Base-by-base conservation (phyloP, 176 grass and related monocot genomes). In the Hsuehochloa calcarea region DNA sequence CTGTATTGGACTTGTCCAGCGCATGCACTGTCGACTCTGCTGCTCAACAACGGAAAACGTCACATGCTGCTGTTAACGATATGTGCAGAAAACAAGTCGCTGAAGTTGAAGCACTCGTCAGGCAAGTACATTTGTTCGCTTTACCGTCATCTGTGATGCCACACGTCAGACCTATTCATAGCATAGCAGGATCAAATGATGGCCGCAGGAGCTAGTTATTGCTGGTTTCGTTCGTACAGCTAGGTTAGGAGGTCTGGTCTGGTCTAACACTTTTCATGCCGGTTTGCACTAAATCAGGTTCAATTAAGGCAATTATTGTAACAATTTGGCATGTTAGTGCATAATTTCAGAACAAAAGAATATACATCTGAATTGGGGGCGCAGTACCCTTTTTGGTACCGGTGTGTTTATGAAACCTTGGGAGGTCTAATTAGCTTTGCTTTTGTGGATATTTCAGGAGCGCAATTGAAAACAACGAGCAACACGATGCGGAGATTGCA, bases 31-130 rank as follows among this genome's bases (percentile, higher is more conserved):
- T 94, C 19, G 88, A 96, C 70, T 85, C 84, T 19, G 92, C 93
- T 54, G 88, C 92, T 69, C 82, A 94, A 67, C 90, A 94, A 61
- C 96, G 92, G 92, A 99, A 92, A 80, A 79, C 86, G 63, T 92
- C 97, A 37, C 89, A 94, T 75, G 88, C 75, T 56, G 87, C 84
- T 66, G 93, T 91, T 35, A 88, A 56, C 37, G 92, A 99, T 63
- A 75, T 99, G 74, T 80, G 88, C 85, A 87, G 56, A 65, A 92
- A 94, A 78, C 93, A 99, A 85, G 82, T 88, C 20, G 75, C 92
- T 85, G 91, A 95, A 82, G 84, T 99, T 70, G 97, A 99, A 85
- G 81, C 72, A 55, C 90, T 92, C 19, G 75, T 94, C 70, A 92
- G 93, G 93, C 90, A 92, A 88, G 86, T 85, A 31, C 8, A 83